A percentile compares a stretch with the other conserved stretches of the same genome.
Evolutionary conservation across 139 green algal species (phyloP).

Genomic region (Coelastrella sp.): DNA sequence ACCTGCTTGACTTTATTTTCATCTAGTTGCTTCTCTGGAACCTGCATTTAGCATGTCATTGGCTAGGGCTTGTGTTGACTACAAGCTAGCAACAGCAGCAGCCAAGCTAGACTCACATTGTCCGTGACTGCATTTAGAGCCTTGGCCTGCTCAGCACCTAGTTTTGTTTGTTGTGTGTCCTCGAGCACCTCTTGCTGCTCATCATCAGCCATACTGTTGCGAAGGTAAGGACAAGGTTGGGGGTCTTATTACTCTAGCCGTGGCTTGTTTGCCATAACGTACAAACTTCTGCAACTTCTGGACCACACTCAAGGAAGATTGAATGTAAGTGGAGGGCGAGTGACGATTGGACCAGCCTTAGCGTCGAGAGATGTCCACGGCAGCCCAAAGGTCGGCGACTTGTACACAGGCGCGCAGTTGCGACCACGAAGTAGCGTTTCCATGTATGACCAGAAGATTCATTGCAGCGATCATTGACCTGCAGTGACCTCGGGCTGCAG

Average conservation of each 20-base stretch:
- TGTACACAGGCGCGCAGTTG: no score
- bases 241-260: background rate
- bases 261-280: background rate
- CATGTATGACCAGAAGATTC: no score
- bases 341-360: no score
- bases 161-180: conserved; percentile 32
- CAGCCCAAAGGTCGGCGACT: no score
- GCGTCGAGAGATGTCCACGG: no score
- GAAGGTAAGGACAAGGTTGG: background rate
- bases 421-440: no score
- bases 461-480: no score
- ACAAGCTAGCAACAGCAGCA: background rate
- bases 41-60: conserved; percentile 13
- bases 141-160: conserved; percentile 46
- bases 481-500: no score
- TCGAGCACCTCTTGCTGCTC: conserved; percentile 5
- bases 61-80: background rate
- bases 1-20: conserved; percentile 64
- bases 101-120: conserved; percentile 32
- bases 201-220: conserved; percentile 46
- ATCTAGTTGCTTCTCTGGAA: conserved; percentile 62
- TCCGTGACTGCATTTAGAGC: conserved; percentile 51
- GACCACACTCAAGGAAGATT: no score
- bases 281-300: no score
- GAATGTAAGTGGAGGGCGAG: no score